Evolutionary conservation across 2,329 filamentous ascomycete genomes (phyloP), one percentile per base, ranked within the genome.

Genomic region (Alternaria postmessia): DNA sequence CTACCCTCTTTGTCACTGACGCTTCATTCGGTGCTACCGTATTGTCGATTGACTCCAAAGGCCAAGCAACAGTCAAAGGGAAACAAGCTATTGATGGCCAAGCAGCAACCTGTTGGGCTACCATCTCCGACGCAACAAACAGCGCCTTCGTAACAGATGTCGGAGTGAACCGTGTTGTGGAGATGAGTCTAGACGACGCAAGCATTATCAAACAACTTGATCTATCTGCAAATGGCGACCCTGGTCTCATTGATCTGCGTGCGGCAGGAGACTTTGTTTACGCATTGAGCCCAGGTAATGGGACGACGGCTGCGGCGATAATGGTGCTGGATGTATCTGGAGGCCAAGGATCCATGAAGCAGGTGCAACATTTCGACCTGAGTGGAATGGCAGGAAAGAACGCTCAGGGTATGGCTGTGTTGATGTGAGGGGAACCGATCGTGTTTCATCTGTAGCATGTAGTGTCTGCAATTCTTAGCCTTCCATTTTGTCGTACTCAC

Each of bases 141-240:
- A 85, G 81, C 0, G 85, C 83, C 0, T 90, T 87, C 59, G 85
- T 90, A 4, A 85, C 86, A 0, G 88, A 90, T 63, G 85, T 84
- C 0, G 82, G 58, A 0, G 66, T 77, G 3, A 84, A 87, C 68
- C 79, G 82, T 4, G 66, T 90, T 0, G 81, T 89, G 0, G 86
- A 89, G 75, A 84, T 89, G 78, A 83, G 83, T 42, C 46, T 76
- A 1, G 57, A 69, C 0, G 81, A 86, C 59, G 86, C 85, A 0
- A 80, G 76, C 9, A 77, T 89, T 9, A 36, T 36, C 32, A 36
- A 6, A 0, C 65, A 68, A 7, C 65, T 85, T 0, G 82, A 86
- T 51, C 41, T 74, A 22, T 57, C 53, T 7, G 55, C 72, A 7
- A 77, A 75, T 5, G 83, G 81, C 22, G 84, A 86, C 63, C 78